Evolutionary conservation across 176 grass and related monocot species (phyloP), one percentile per base, ranked within the genome.

Genomic region (Bolboschoenus planiculmis): DNA sequence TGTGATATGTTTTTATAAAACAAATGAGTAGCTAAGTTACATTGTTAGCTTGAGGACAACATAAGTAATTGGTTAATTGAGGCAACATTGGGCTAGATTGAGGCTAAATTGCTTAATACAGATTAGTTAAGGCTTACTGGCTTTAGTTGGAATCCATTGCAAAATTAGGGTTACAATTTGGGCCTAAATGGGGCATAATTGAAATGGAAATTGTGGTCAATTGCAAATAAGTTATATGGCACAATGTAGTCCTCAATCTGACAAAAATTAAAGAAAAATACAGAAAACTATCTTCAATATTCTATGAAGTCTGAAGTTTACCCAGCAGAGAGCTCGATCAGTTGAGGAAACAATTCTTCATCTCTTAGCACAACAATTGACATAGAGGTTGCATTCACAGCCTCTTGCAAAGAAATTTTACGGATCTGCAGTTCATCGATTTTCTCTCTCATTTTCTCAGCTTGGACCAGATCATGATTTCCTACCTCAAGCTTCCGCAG

Each of bases 321-420:
- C 94, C 92, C 88, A 46, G 85, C 88, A 86, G 90, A 94, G 50
- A 96, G 85, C 88, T 99, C 89, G 70, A 99, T 90, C 70, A 99
- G 85, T 51, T 99, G 97, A 90, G 93, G 97, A 81, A 88, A 95
- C 36, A 99, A 86, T 60, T 99, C 88, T 86, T 99, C 93, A 48
- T 99, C 97, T 72, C 97, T 90, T 85, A 99, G 40, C 86, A 84
- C 90, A 65, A 89, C 92, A 88, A 99, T 96, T 50, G 91, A 86
- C 83, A 95, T 71, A 88, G 87, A 99, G 56, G 89, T 83, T 60
- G 27, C 86, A 84, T 83, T 83, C 78, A 90, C 90, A 27, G 91
- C 89, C 71, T 93, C 93, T 88, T 90, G 87, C 85, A 99, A 87
- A 65, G 97, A 96, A 83, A 95, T 76, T 83, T 93, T 89, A 87